Base-by-base conservation (phyloP, 2,329 filamentous ascomycete species). In the Pseudofabraea citricarpa region DNA sequence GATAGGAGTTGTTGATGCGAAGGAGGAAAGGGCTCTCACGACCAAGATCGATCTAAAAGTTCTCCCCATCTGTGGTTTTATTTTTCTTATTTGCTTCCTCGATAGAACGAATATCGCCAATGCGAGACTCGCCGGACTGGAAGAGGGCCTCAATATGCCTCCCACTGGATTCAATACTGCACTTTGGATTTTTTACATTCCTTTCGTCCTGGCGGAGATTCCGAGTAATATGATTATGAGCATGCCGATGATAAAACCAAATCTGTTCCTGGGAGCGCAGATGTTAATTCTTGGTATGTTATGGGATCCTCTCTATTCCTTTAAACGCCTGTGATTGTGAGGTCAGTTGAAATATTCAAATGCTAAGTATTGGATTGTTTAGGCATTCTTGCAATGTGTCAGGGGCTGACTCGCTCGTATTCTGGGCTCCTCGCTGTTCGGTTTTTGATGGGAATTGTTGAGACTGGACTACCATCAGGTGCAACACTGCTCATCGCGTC, bases 31-130 rank as follows among this genome's bases (percentile, higher is more conserved):
- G 15, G 15, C 12, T 21, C 40, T 50, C 16, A 47, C 45, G 8
- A 45, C 32, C 15, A 53, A 53, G 27, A 38, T 48, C 36, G 53
- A 55, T 40, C 18, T 54, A 12, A 49, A 44, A 16, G 32, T 55
- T 7, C 37, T 82, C 35, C 79, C 78, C 1, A 74, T 80, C 59
- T 70, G 82, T 50, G 73, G 76, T 4, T 56, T 81, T 1, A 68
- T 83, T 15, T 81, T 81, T 48, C 62, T 82, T 6, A 63, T 74
- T 21, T 73, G 70, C 45, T 75, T 74, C 54, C 57, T 75, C 26
- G 71, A 74, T 47, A 63, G 71, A 27, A 73, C 70, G n/a, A 76
- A 75, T 50, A 71, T 75, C 41, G 71, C 70, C 15, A 68, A 68
- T 53, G 65, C 65, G 27, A 64, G 63, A 45, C 59, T 68, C 15